Percentiles rank a stretch among this genome's conserved stretches.
phyloP scores from a whole-genome alignment of 2,329 filamentous ascomycete genomes.

The Sphaerulina vaccinii region DNA sequence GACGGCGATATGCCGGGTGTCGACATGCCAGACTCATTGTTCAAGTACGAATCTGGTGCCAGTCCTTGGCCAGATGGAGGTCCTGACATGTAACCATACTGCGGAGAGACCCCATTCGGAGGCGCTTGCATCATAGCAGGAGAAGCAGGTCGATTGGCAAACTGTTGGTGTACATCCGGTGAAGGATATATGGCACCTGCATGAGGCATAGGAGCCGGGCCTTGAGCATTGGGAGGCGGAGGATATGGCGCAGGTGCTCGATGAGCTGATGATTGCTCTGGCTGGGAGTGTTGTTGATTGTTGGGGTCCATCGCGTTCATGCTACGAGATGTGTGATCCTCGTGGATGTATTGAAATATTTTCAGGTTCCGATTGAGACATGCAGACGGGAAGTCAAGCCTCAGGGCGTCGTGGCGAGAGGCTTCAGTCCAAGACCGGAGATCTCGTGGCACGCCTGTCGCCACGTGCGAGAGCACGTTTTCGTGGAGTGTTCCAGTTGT shows the following conservation, averaged over 20 bases:
- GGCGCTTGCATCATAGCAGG: conserved; percentile 27
- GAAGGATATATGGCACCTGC: background rate
- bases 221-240: conserved; percentile 7
- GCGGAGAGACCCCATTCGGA: conserved; percentile 25
- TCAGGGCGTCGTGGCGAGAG: background rate
- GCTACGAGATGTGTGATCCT: background rate
- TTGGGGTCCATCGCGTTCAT: conserved; percentile 9
- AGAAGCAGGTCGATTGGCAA: conserved; percentile 17
- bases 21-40: conserved; percentile 28
- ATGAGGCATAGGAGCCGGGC: conserved; percentile 9
- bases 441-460: background rate
- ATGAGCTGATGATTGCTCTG: background rate
- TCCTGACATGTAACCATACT: conserved; percentile 25
- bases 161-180: conserved; percentile 16
- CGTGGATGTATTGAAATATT: background rate
- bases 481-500: background rate
- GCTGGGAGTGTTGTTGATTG: conserved; percentile 6
- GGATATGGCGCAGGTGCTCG: conserved; percentile 13
- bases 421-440: background rate
- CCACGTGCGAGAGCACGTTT: conserved; percentile 2
- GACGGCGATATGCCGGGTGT: conserved; percentile 35
- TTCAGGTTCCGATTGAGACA: conserved; percentile 11
- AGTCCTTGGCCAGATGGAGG: conserved; percentile 23
- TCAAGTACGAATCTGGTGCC: conserved; percentile 33
- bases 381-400: conserved; percentile 7